phyloP scores from a whole-genome alignment of 495 filamentous ascomycete species.

The Filosporella fistucella region DNA sequence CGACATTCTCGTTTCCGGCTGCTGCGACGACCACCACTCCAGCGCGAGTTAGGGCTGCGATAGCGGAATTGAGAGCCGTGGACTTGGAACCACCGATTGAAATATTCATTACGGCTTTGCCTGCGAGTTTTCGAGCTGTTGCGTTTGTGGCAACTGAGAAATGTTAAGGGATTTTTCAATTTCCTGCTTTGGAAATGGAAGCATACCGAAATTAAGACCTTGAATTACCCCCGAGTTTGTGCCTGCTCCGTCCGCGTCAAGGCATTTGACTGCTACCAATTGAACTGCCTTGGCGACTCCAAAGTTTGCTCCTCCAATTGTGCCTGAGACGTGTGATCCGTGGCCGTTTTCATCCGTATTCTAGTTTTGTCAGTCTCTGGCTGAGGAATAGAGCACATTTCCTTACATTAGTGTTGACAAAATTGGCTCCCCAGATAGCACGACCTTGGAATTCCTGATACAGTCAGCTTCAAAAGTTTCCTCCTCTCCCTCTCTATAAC shows the following conservation, averaged over 20 bases:
- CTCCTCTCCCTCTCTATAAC: no score
- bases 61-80: constrained; percentile 43
- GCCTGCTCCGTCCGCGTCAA: constrained; percentile 45
- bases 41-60: constrained; percentile 40
- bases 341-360: constrained; percentile 53
- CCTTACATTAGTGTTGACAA: constrained; percentile 25
- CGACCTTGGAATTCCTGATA: constrained; percentile 44
- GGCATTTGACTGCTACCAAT: constrained; percentile 61
- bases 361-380: neutral
- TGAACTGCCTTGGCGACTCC: constrained; percentile 60
- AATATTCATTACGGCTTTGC: constrained; percentile 46
- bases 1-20: constrained; percentile 43
- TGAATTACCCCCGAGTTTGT: constrained; percentile 45
- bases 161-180: neutral
- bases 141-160: constrained; percentile 39
- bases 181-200: neutral
- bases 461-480: no score
- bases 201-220: constrained; percentile 44
- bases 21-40: constrained; percentile 49
- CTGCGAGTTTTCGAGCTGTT: constrained; percentile 25
- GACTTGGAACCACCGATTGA: constrained; percentile 51
- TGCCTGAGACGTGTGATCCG: constrained; percentile 63
- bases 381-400: neutral
- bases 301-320: constrained; percentile 51
- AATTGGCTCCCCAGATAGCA: constrained; percentile 49